These are phyloP conservation scores for Hymenoscyphus fructigenus DNA, from an alignment of 2,329 filamentous ascomycete species.

Conservation along the genomic window DNA sequence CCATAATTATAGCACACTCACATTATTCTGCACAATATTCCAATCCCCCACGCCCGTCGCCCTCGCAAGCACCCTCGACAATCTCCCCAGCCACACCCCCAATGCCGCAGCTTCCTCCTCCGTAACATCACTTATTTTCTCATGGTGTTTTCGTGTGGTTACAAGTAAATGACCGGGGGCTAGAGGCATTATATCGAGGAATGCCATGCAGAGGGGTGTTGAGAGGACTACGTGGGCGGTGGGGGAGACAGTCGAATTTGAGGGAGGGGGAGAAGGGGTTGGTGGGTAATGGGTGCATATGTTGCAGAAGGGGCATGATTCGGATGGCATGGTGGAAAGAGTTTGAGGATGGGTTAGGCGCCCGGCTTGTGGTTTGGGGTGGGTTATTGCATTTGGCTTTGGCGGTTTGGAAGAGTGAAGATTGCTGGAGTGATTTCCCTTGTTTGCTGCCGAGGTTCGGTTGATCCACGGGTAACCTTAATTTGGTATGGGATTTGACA, in stretches of 20 bases:
- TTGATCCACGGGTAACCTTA: no score
- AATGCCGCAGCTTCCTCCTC: slow-evolving; percentile 65
- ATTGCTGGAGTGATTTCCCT: no score
- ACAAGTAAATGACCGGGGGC: slow-evolving; percentile 80
- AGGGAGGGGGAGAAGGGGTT: slow-evolving; percentile 37
- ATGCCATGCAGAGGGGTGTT: slow-evolving; percentile 75
- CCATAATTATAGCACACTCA: slow-evolving; percentile 26
- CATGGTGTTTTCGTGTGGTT: slow-evolving; percentile 72
- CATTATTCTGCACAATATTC: slow-evolving; percentile 98
- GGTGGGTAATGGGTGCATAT: slow-evolving; percentile 53
- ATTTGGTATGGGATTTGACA: no score
- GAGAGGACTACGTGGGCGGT: slow-evolving; percentile 68
- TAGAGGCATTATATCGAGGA: slow-evolving; percentile 91
- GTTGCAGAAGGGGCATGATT: slow-evolving; percentile 60
- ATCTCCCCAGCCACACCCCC: slow-evolving; percentile 65
- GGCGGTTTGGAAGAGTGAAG: no score
- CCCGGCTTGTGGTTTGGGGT: not conserved
- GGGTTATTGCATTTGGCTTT: slow-evolving; percentile 1
- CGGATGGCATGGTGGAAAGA: not conserved
- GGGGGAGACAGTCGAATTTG: slow-evolving; percentile 41
- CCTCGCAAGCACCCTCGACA: slow-evolving; percentile 68
- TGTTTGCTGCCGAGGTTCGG: no score
- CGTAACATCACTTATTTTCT: slow-evolving; percentile 72
- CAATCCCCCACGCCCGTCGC: slow-evolving; percentile 77
- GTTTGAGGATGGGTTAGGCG: not conserved